These are phyloP conservation scores for Rhododendron mucronatum DNA, from an alignment of 148 eudicot genomes.

Conservation along the genomic window DNA sequence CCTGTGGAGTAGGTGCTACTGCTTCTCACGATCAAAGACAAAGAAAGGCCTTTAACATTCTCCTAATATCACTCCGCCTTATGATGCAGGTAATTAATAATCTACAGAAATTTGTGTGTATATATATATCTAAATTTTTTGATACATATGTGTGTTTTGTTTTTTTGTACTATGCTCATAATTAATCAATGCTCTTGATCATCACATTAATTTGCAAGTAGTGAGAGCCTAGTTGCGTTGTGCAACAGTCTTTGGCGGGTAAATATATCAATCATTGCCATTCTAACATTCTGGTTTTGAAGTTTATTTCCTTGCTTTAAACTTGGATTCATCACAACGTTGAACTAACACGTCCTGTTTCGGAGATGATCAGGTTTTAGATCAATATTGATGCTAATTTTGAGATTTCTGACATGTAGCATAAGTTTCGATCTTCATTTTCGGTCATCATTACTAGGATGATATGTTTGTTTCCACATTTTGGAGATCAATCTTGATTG, in stretches of 20 bases:
- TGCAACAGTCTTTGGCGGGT: neutral
- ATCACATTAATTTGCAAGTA: neutral
- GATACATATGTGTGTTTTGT: neutral
- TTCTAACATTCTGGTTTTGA: neutral
- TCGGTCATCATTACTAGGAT: neutral
- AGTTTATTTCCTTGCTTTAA: neutral
- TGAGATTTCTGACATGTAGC: neutral
- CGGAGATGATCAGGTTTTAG: neutral
- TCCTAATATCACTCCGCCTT: slow-evolving; percentile 11
- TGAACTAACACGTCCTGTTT: neutral
- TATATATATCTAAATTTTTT: neutral
- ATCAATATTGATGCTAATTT: neutral
- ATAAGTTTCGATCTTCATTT: neutral
- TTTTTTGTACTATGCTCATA: slow-evolving; percentile 1
- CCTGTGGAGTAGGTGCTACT: slow-evolving; percentile 1
- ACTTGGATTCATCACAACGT: neutral
- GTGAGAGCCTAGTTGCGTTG: neutral
- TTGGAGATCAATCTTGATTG: neutral
- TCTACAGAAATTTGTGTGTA: neutral
- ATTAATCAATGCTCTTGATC: neutral
- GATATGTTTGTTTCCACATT: neutral
- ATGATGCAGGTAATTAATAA: neutral
- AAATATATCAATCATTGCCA: neutral
- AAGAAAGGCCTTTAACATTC: slow-evolving; percentile 6
- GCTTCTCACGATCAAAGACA: slow-evolving; percentile 3